Percentiles rank a stretch among this genome's conserved stretches.
Conservation (phyloP, 805 yeast species). For the Pichia phayaonensis region DNA sequence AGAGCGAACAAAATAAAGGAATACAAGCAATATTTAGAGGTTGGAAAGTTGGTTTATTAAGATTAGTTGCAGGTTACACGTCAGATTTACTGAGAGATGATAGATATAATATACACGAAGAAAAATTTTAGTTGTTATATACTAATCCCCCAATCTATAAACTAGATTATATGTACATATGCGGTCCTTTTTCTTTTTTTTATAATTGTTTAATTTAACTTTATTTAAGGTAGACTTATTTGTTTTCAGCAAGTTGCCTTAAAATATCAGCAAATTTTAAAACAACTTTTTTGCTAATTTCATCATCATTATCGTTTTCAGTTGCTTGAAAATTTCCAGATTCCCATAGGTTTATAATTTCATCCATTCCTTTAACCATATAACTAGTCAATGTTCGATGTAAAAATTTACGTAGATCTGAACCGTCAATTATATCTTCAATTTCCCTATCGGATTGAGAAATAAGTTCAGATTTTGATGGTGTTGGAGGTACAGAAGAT, state of each 20-base stretch:
- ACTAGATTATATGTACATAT: background rate
- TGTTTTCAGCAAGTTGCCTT: slow-evolving; percentile 5
- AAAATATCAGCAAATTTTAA: slow-evolving; percentile 12
- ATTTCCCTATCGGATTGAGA: slow-evolving; percentile 12
- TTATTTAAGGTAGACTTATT: background rate
- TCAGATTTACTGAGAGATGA: slow-evolving; percentile 51
- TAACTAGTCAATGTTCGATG: slow-evolving; percentile 41
- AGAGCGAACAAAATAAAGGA: slow-evolving; percentile 35
- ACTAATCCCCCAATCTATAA: background rate
- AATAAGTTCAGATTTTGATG: slow-evolving; percentile 4
- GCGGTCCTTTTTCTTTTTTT: background rate
- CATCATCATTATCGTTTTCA: background rate
- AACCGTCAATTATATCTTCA: slow-evolving; percentile 45
- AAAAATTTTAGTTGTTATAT: slow-evolving; percentile 24
- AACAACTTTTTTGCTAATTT: slow-evolving; percentile 6
- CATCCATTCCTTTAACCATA: slow-evolving; percentile 36
- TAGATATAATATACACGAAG: slow-evolving; percentile 34
- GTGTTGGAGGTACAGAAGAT: background rate
- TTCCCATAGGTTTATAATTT: slow-evolving; percentile 19
- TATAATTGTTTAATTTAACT: background rate
- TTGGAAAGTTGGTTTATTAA: slow-evolving; percentile 81
- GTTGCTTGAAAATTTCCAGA: slow-evolving; percentile 11
- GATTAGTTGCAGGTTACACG: slow-evolving; percentile 80
- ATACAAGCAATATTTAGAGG: slow-evolving; percentile 66
- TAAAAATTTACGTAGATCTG: slow-evolving; percentile 41